phyloP scores from a whole-genome alignment of 768 basidiomycete genomes.

The Amanita pseudoporphyria region DNA sequence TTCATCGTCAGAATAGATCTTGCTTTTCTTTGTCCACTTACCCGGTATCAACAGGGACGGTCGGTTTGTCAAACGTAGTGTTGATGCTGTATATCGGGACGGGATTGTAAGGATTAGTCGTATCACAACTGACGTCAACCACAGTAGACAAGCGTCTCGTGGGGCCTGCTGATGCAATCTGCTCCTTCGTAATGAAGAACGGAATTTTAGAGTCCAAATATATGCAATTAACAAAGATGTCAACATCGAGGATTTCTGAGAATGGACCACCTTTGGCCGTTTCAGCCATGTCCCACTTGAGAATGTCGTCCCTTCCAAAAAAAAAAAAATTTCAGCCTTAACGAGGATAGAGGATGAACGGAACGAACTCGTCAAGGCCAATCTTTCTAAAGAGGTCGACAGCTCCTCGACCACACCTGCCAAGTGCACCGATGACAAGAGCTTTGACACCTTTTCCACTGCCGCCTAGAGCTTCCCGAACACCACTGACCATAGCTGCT shows the following conservation, averaged over 20 bases:
- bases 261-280: constrained; percentile 97
- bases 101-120: constrained; percentile 97
- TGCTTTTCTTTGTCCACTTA: constrained; percentile 28
- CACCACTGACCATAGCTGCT: constrained; percentile 66
- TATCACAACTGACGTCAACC: constrained; percentile 98
- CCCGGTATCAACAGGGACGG: constrained; percentile 78
- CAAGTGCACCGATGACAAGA: constrained; percentile 93
- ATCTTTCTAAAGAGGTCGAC: constrained; percentile 94
- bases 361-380: constrained; percentile 82
- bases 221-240: constrained; percentile 99
- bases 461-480: constrained; percentile 56
- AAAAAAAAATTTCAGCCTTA: neutral
- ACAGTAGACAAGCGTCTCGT: constrained; percentile 66
- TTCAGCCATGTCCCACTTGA: constrained; percentile 98
- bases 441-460: constrained; percentile 71
- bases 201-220: constrained; percentile 86
- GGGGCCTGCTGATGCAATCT: constrained; percentile 63
- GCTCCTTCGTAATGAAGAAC: constrained; percentile 65
- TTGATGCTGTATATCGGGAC: constrained; percentile 92
- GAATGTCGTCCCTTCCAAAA: constrained; percentile 82
- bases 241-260: constrained; percentile 89
- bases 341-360: neutral
- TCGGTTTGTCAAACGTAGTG: constrained; percentile 89
- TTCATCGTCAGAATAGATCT: constrained; percentile 11
- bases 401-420: constrained; percentile 90